Base-by-base conservation (phyloP, 192 early-diverging fungal genomes). In the Anaeromyces robustus region DNA sequence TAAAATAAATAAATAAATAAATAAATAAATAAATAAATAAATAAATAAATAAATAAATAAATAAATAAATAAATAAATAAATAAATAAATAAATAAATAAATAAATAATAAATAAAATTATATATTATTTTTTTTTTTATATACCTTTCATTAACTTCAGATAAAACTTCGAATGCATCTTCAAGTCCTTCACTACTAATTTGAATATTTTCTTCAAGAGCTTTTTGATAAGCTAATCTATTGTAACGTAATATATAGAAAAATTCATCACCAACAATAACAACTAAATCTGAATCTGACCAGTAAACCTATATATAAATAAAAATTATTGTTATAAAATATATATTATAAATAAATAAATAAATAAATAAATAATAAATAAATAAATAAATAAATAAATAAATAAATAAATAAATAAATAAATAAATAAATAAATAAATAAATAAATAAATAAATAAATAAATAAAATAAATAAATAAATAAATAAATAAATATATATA, bases 221-320 rank as follows among this genome's bases (percentile, higher is more conserved):
- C 90, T 80, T 93, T 89, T 77, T 89, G 83, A 83, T 94, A 98
- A 0, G 96, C 94, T 13, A 91, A 86, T n/a, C 95, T 90, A 84
- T 94, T 94, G 90, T 92, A 98, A 43, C 95, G 93, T 26, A 99
- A 88, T 28, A 99, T 91, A 86, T 96, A 99, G 81, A 95, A 96
- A 39, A 91, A 91, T 79, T 98, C 97, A 29, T 98, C 95, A 81
- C 95, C 93, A 31, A 92, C 94, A 84, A 98, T 97, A 3, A 93
- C 89, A 79, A 98, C 92, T 30, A 98, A 87, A 84, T 98, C 94
- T 30, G 92, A 90, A 82, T 99, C 98, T 1, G 95, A 96, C 98
- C 98, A 99, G 85, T 92, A 95, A 11, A 98, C 87, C 86, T 90
- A 80, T 78, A 14, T 11, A 11, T 22, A 68, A 11, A 68, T 18